phyloP scores from a whole-genome alignment of 371 early-diverging fungal species.

The Chytridium lagenaria region DNA sequence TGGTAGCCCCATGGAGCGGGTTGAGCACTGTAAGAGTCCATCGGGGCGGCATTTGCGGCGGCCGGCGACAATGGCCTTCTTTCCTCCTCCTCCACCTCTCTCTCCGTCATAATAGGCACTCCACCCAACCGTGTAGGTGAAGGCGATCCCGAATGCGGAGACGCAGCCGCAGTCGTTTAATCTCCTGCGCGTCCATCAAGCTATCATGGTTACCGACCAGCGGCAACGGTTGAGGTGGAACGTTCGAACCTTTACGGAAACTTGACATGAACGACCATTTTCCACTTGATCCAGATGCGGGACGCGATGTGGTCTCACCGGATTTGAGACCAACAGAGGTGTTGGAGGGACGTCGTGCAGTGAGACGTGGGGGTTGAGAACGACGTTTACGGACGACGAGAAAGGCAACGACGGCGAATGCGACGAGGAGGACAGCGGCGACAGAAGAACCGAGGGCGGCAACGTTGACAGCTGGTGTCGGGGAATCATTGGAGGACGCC shows the following conservation, averaged over 20 bases:
- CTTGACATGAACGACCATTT: neutral
- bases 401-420: neutral
- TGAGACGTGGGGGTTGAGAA: neutral
- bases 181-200: slow-evolving; percentile 1
- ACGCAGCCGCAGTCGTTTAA: neutral
- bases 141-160: neutral
- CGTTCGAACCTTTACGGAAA: neutral
- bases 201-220: neutral
- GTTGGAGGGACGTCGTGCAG: neutral
- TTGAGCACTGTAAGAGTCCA: no score
- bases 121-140: neutral
- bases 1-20: no score
- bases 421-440: slow-evolving; percentile 8
- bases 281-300: neutral
- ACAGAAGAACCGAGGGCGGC: neutral
- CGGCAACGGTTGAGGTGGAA: neutral
- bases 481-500: neutral
- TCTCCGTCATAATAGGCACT: neutral
- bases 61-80: no score
- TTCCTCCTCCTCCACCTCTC: no score
- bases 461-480: neutral
- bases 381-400: neutral
- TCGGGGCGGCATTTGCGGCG: no score
- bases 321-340: slow-evolving; percentile 3
- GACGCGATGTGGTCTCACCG: neutral